Conservation (phyloP, 805 yeast genomes). For the Saccharomycopsis sp. region DNA sequence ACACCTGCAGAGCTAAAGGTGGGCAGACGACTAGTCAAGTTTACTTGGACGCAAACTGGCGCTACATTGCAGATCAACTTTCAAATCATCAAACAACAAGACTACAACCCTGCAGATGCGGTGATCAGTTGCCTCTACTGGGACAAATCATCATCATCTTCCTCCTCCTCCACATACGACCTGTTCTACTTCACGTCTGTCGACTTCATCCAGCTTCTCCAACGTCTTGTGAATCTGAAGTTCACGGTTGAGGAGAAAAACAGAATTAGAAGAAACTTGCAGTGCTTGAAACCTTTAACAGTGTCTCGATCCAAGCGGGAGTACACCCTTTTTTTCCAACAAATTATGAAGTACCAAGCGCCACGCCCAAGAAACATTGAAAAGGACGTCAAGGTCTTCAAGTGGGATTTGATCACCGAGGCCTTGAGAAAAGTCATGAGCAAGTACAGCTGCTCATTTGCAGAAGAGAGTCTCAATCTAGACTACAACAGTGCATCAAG, state of each 20-base stretch:
- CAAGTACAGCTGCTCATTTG: slow-evolving; percentile 41
- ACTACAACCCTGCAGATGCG: slow-evolving; percentile 24
- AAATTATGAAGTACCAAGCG: slow-evolving; percentile 50
- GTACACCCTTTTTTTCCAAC: slow-evolving; percentile 29
- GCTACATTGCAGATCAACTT: slow-evolving; percentile 26
- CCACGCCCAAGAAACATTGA: slow-evolving; percentile 65
- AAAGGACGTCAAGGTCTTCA: slow-evolving; percentile 58
- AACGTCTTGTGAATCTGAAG: slow-evolving; percentile 42
- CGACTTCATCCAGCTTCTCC: slow-evolving; percentile 49
- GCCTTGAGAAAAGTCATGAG: slow-evolving; percentile 52
- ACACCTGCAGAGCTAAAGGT: slow-evolving; percentile 32
- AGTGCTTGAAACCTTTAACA: slow-evolving; percentile 45
- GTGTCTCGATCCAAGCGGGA: slow-evolving; percentile 1
- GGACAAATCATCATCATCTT: neutral
- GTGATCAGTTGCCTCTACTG: slow-evolving; percentile 7
- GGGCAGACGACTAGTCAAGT: slow-evolving; percentile 41
- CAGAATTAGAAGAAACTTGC: slow-evolving; percentile 57
- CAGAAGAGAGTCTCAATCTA: too few species aligned
- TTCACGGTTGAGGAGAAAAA: slow-evolving; percentile 64
- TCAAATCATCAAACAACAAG: slow-evolving; percentile 31
- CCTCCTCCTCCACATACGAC: neutral
- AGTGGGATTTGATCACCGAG: slow-evolving; percentile 42
- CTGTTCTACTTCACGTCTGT: slow-evolving; percentile 54
- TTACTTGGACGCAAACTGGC: slow-evolving; percentile 26
- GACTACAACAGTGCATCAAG: too few species aligned